Percentiles rank a stretch among this genome's conserved stretches.
phyloP scores from a whole-genome alignment of 495 filamentous ascomycete genomes.

The Penicillium silybi region DNA sequence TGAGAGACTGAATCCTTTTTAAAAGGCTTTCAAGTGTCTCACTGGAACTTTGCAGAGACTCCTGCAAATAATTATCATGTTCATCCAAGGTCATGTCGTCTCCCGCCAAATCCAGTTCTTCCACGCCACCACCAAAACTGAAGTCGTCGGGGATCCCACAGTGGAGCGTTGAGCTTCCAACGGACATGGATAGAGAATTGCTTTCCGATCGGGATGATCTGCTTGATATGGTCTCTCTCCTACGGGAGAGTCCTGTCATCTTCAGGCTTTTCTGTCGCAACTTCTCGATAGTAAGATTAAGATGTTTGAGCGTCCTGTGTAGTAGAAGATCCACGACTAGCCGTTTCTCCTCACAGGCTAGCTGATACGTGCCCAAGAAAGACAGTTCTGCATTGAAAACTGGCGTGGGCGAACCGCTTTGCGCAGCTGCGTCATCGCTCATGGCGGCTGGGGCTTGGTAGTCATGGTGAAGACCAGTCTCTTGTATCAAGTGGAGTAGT shows the following conservation, averaged over 20 bases:
- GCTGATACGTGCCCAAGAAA: neutral
- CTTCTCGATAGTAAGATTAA: neutral
- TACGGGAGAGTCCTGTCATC: neutral
- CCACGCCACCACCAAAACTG: neutral
- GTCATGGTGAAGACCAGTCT: neutral
- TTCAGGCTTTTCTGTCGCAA: neutral
- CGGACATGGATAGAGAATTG: neutral
- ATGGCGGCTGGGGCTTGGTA: neutral
- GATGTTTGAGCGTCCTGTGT: neutral
- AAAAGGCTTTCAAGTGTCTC: no score
- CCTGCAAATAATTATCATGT: neutral
- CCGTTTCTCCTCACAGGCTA: neutral
- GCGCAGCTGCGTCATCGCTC: neutral
- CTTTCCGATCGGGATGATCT: neutral
- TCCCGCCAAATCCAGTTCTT: neutral
- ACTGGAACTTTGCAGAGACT: neutral
- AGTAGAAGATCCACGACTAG: neutral
- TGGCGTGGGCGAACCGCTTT: neutral
- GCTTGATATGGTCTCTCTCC: neutral
- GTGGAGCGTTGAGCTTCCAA: neutral
- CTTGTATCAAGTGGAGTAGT: neutral
- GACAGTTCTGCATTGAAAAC: neutral
- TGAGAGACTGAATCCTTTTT: no score
- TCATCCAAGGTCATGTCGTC: neutral
- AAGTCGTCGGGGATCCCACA: neutral